Base-by-base conservation (phyloP, 1,284 basidiomycete genomes). In the Malassezia furfur region DNA sequence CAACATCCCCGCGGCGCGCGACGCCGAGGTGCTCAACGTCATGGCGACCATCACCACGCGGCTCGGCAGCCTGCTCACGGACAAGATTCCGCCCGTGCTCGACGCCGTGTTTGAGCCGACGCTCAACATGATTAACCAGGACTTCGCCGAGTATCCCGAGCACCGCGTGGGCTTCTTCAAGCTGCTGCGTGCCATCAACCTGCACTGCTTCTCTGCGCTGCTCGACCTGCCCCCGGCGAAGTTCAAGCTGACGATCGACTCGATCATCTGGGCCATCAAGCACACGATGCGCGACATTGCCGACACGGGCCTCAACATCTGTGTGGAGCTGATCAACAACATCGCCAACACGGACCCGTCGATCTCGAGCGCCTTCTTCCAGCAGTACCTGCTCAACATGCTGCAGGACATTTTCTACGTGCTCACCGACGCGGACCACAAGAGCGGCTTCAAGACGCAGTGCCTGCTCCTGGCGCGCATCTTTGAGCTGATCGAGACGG, bases 201-300 rank as follows among this genome's bases (percentile, higher is more conserved):
- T 86, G 63, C 84, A 89, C 75, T 96, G 93, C 80, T 99, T 98
- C 87, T 86, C 88, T 69, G 89, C 88, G 85, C 79, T 98, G 38
- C 81, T 96, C 57, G 84, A 83, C 37, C 82, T 96, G 54, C 87
- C 88, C 14, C 86, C 90, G n/a, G 76, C 81, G 48, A 88, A 94
- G 78, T 98, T 98, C 82, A 96, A 96, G 79, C 79, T 98, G 59
- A 87, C 94, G 76, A 96, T 96, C 84, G 94, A 98, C 77, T 91
- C 90, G 64, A 87, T 96, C 63, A 87, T 96, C 51, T 99, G 94
- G 94, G 93, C 91, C 12, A 94, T 98, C 80, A 99, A 98, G 78
- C 94, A 99, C 79, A 96, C 91, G 15, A 94, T 96, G 89, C 84
- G 94, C 52, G 94, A 98, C 77, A 96, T 99, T 66, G 89, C 91